Evolutionary conservation across 2,329 filamentous ascomycete species (phyloP).

Genomic region (Uncinocarpus reesii): DNA sequence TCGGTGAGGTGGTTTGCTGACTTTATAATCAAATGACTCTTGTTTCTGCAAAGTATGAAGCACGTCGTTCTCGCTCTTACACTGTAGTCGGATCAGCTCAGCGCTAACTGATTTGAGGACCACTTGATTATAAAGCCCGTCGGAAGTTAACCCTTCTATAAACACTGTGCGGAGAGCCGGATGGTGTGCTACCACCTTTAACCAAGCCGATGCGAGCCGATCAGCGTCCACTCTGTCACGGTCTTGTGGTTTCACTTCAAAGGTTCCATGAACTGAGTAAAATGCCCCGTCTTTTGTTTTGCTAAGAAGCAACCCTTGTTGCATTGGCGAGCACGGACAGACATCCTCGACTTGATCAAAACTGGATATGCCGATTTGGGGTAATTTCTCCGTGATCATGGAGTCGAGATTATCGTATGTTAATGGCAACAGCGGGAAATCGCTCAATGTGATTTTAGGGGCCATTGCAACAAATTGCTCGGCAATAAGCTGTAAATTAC

Average conservation of each 20-base stretch:
- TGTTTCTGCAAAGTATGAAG: conserved; percentile 25
- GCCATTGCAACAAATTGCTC: conserved; percentile 21
- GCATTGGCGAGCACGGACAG: conserved; percentile 32
- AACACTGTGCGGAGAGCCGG: conserved; percentile 32
- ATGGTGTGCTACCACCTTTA: conserved; percentile 26
- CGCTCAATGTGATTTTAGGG: conserved; percentile 31
- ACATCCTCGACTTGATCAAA: conserved; percentile 35
- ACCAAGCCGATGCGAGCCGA: conserved; percentile 25
- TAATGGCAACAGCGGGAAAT: conserved; percentile 38
- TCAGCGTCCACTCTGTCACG: conserved; percentile 22
- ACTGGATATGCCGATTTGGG: conserved; percentile 24
- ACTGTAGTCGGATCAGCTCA: conserved; percentile 24
- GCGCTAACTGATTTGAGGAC: conserved; percentile 26
- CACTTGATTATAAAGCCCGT: conserved; percentile 28
- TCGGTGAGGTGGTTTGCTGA: conserved; percentile 34
- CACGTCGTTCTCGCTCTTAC: conserved; percentile 24
- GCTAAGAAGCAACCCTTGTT: conserved; percentile 31
- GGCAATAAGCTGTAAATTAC: conserved; percentile 25
- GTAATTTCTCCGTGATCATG: conserved; percentile 30
- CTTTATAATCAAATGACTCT: conserved; percentile 21
- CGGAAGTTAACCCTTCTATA: conserved; percentile 26
- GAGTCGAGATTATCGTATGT: conserved; percentile 34
- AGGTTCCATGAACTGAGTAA: conserved; percentile 32
- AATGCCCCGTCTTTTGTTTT: conserved; percentile 26
- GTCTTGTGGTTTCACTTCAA: conserved; percentile 23